Conservation (phyloP, 352 stramenopile genomes). For the Blastocystis sp. region DNA sequence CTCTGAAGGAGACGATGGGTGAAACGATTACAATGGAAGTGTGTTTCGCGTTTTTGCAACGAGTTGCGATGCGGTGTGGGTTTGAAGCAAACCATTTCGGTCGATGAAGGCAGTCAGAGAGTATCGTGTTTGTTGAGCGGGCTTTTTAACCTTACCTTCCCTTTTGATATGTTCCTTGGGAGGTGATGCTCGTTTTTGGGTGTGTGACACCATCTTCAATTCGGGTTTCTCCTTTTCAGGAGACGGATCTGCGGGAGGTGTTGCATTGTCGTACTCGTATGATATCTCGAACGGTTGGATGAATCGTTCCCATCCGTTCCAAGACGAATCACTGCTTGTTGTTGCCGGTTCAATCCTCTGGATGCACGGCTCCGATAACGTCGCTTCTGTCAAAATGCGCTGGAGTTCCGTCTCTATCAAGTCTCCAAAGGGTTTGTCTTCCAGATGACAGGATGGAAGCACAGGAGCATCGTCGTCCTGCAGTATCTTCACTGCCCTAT, state of each 20-base stretch:
- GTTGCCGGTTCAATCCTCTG: too few species aligned
- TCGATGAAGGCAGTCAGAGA: not conserved
- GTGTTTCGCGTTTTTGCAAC: not conserved
- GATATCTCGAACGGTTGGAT: not conserved
- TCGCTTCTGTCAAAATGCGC: too few species aligned
- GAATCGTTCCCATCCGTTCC: not conserved
- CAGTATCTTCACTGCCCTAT: too few species aligned
- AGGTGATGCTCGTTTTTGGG: not conserved
- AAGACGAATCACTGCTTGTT: too few species aligned
- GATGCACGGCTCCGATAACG: too few species aligned
- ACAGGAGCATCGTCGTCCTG: too few species aligned
- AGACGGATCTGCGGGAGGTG: not conserved
- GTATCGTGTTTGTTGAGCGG: not conserved
- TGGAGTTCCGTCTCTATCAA: too few species aligned
- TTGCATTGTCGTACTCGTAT: not conserved
- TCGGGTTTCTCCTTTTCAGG: not conserved
- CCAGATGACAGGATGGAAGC: too few species aligned
- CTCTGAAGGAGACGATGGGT: not conserved
- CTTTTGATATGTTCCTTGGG: not conserved
- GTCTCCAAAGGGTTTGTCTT: too few species aligned
- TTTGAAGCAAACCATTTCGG: not conserved
- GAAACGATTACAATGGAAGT: not conserved
- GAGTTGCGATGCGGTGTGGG: not conserved
- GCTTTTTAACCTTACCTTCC: not conserved
- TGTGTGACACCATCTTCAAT: not conserved